Conservation (phyloP, 306 rosid genomes). For the Quercus ilex region DNA sequence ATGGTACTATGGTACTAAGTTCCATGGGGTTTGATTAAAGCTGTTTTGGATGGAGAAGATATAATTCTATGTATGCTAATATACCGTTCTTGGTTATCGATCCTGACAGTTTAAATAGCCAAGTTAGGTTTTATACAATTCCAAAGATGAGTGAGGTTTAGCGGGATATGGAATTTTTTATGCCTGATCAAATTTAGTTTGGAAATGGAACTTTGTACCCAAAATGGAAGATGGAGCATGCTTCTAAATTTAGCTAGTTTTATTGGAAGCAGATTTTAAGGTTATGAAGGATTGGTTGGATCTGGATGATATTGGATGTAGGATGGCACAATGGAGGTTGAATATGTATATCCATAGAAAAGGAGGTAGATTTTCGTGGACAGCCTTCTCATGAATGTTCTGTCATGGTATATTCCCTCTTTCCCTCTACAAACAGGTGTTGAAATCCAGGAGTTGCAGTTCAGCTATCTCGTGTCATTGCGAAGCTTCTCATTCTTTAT, state of each 20-base stretch:
- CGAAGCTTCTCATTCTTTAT: constrained; percentile 22
- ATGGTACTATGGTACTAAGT: not conserved
- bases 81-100: constrained; percentile 4
- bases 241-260: constrained; percentile 13
- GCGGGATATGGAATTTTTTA: not conserved
- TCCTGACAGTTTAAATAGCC: not conserved
- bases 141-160: not conserved
- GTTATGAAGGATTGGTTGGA: constrained; percentile 3
- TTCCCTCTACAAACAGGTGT: constrained; percentile 1
- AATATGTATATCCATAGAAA: constrained; percentile 6
- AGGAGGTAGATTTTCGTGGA: constrained; percentile 17
- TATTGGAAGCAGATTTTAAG: constrained; percentile 15
- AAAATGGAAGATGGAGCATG: constrained; percentile 3
- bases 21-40: not conserved
- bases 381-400: constrained; percentile 10
- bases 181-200: not conserved
- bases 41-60: constrained; percentile 15
- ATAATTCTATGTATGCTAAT: not conserved
- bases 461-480: constrained; percentile 15
- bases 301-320: constrained; percentile 8
- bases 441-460: constrained; percentile 1
- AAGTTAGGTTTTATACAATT: constrained; percentile 1
- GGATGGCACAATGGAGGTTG: constrained; percentile 18
- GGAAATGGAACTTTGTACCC: not conserved
- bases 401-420: constrained; percentile 6